A percentile compares a stretch with the other conserved stretches of the same genome.
These are phyloP conservation scores for Secale cereale DNA, from an alignment of 176 grass and related monocot species.

Conservation along the genomic window DNA sequence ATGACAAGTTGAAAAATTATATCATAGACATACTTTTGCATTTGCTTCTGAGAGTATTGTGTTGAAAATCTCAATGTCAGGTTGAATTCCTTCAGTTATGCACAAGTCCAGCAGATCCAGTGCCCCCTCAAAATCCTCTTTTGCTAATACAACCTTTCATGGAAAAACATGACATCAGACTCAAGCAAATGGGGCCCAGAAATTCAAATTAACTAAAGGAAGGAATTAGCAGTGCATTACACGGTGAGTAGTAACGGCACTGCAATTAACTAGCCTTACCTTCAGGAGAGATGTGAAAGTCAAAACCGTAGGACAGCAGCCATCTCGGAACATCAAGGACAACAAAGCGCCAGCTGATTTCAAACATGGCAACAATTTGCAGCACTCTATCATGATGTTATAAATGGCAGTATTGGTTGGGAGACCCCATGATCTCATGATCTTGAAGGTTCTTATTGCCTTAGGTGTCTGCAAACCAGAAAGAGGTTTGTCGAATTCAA, in stretches of 20 bases:
- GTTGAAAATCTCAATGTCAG: slow-evolving; percentile 62
- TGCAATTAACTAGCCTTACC: slow-evolving; percentile 16
- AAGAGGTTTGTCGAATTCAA: slow-evolving; percentile 16
- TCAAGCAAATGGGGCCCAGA: background rate
- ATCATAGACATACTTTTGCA: slow-evolving; percentile 39
- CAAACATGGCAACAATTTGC: slow-evolving; percentile 46
- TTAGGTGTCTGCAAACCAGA: slow-evolving; percentile 46
- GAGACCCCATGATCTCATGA: slow-evolving; percentile 54
- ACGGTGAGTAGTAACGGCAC: background rate
- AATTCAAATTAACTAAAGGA: slow-evolving; percentile 24
- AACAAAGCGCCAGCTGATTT: slow-evolving; percentile 61
- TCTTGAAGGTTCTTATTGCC: slow-evolving; percentile 67
- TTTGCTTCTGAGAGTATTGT: slow-evolving; percentile 58
- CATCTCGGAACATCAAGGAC: slow-evolving; percentile 81
- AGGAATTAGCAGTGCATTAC: slow-evolving; percentile 3
- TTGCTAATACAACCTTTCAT: slow-evolving; percentile 68
- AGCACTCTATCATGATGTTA: slow-evolving; percentile 84
- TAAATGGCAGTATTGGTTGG: slow-evolving; percentile 58
- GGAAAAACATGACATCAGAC: slow-evolving; percentile 21
- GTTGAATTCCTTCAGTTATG: slow-evolving; percentile 49
- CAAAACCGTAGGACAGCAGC: slow-evolving; percentile 40
- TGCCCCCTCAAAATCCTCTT: slow-evolving; percentile 65
- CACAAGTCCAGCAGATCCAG: slow-evolving; percentile 47
- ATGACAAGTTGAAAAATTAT: background rate
- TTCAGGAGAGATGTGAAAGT: slow-evolving; percentile 69